These are phyloP conservation scores for Triangularia verruculosa DNA, from an alignment of 2,329 filamentous ascomycete species.

Conservation along the genomic window DNA sequence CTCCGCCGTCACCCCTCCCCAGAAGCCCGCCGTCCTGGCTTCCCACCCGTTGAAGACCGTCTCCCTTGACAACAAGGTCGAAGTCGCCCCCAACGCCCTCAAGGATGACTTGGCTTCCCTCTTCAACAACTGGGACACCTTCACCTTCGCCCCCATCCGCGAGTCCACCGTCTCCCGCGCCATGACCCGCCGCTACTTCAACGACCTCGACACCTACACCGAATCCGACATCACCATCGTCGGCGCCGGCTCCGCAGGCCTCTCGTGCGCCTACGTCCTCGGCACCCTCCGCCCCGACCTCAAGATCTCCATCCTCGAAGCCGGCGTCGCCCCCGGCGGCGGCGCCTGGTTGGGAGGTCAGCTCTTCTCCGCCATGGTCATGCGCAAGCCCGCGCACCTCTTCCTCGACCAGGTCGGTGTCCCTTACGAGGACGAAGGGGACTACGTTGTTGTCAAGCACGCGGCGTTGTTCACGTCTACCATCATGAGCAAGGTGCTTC, in stretches of 20 bases:
- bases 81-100: constrained; percentile 35
- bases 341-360: constrained; percentile 92
- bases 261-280: constrained; percentile 80
- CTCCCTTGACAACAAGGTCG: constrained; percentile 32
- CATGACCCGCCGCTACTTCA: constrained; percentile 92
- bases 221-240: constrained; percentile 94
- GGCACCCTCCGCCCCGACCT: constrained; percentile 82
- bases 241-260: constrained; percentile 83
- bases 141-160: constrained; percentile 81
- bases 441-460: constrained; percentile 91
- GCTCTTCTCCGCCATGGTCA: constrained; percentile 92
- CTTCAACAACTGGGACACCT: constrained; percentile 74
- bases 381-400: constrained; percentile 85
- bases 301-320: constrained; percentile 88
- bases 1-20: constrained; percentile 60
- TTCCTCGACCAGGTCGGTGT: constrained; percentile 81
- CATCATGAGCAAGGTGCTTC: constrained; percentile 75
- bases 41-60: constrained; percentile 44
- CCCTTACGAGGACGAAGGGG: constrained; percentile 81
- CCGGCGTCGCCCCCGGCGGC: constrained; percentile 80
- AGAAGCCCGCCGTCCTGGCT: constrained; percentile 46
- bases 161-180: constrained; percentile 90
- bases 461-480: constrained; percentile 90
- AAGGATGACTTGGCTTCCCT: constrained; percentile 61
- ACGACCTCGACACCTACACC: constrained; percentile 82